Conservation (phyloP, 352 stramenopile genomes). For the Phytophthora rubi region DNA sequence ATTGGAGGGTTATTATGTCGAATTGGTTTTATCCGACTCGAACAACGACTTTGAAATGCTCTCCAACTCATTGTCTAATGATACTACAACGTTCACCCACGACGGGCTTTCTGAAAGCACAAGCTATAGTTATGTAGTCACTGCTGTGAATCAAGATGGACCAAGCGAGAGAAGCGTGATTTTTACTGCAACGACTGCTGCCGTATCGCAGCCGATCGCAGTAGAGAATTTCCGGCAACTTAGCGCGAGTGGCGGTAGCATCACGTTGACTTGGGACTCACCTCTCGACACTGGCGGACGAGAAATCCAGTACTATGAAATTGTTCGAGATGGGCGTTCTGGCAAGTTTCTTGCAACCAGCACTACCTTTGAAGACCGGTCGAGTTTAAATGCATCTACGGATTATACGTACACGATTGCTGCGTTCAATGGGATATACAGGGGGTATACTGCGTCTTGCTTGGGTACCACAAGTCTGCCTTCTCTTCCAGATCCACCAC, state of each 20-base stretch:
- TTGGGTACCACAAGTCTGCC: slow-evolving; percentile 27
- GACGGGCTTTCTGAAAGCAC: slow-evolving; percentile 49
- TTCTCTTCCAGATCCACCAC: slow-evolving; percentile 33
- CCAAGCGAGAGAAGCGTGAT: slow-evolving; percentile 34
- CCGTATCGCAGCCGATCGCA: slow-evolving; percentile 24
- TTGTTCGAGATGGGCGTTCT: slow-evolving; percentile 31
- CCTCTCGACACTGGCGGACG: slow-evolving; percentile 56
- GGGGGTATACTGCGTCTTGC: slow-evolving; percentile 9
- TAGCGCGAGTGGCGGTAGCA: slow-evolving; percentile 30
- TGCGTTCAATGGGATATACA: slow-evolving; percentile 53
- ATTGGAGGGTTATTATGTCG: slow-evolving; percentile 49
- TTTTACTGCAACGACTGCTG: slow-evolving; percentile 23
- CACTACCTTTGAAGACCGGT: slow-evolving; percentile 41
- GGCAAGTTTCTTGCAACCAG: slow-evolving; percentile 19
- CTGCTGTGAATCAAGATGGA: slow-evolving; percentile 59
- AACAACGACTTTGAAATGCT: slow-evolving; percentile 4
- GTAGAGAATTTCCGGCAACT: slow-evolving; percentile 29
- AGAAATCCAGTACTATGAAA: slow-evolving; percentile 50
- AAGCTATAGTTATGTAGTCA: slow-evolving; percentile 53
- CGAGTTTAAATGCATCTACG: slow-evolving; percentile 33
- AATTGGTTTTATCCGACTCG: slow-evolving; percentile 15
- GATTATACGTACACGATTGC: slow-evolving; percentile 52
- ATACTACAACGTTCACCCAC: slow-evolving; percentile 44
- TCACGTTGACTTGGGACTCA: slow-evolving; percentile 48
- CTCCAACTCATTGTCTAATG: slow-evolving; percentile 3